These are phyloP conservation scores for Kalaharituber pfeilii DNA, from an alignment of 2,329 filamentous ascomycete species.

Conservation along the genomic window DNA sequence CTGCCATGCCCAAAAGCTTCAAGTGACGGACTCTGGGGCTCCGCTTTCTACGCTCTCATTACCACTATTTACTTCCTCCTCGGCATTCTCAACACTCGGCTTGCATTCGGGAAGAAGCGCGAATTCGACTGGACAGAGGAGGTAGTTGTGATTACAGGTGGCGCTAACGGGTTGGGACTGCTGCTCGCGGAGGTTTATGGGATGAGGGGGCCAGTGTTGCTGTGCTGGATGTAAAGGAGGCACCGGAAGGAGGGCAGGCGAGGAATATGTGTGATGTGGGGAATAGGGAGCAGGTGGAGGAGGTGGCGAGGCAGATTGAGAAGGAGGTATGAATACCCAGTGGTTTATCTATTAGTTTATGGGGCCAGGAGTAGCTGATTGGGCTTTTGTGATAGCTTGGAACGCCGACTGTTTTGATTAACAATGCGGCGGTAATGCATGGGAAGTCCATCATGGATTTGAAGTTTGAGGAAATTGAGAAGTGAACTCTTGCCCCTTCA, in stretches of 20 bases:
- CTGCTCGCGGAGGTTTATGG: slow-evolving; percentile 79
- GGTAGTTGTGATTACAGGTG: slow-evolving; percentile 86
- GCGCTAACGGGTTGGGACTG: slow-evolving; percentile 67
- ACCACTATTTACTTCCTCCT: slow-evolving; percentile 48
- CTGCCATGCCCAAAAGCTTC: no score
- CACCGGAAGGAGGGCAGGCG: slow-evolving; percentile 43
- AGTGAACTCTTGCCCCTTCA: no score
- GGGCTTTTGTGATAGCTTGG: no score
- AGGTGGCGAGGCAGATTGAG: slow-evolving; percentile 50
- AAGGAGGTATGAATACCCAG: no score
- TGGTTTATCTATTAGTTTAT: no score
- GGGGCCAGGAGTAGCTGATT: no score
- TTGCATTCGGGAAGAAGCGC: slow-evolving; percentile 65
- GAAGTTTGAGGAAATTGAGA: slow-evolving; percentile 46
- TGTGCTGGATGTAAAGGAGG: slow-evolving; percentile 61
- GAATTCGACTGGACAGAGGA: slow-evolving; percentile 67
- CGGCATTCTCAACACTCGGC: slow-evolving; percentile 47
- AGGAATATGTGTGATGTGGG: slow-evolving; percentile 73
- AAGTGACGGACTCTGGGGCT: no score
- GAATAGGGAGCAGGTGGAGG: slow-evolving; percentile 48
- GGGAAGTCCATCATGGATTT: slow-evolving; percentile 60
- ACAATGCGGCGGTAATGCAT: slow-evolving; percentile 76
- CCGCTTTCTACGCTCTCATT: slow-evolving; percentile 52
- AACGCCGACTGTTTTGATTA: slow-evolving; percentile 76
- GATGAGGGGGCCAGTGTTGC: slow-evolving; percentile 80